A percentile compares a stretch with the other conserved stretches of the same genome.
Evolutionary conservation across 1,284 basidiomycete genomes (phyloP).

Genomic region (Leccinum griseonigrum): DNA sequence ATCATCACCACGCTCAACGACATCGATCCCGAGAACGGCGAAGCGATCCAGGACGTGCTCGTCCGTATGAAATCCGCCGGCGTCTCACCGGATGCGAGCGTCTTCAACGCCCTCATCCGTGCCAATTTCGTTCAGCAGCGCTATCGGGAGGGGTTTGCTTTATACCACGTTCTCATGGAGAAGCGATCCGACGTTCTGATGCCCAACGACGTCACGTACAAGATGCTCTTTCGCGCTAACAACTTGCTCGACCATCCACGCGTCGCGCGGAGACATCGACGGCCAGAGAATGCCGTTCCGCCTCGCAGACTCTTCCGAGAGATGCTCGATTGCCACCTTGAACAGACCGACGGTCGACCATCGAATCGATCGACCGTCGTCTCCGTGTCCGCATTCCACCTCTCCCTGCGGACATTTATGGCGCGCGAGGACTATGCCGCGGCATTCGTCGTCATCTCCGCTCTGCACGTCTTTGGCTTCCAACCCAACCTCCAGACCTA

Average conservation of each 20-base stretch:
- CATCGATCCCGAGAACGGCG: conserved; percentile 29
- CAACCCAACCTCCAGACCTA: conserved; percentile 39
- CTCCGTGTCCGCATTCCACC: conserved; percentile 37
- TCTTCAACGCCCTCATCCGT: conserved; percentile 49
- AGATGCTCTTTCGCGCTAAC: conserved; percentile 42
- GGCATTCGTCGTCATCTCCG: conserved; percentile 39
- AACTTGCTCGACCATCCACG: conserved; percentile 26
- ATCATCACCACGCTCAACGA: conserved; percentile 39
- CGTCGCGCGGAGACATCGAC: conserved; percentile 20
- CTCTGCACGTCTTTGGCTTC: conserved; percentile 32
- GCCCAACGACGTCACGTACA: conserved; percentile 47
- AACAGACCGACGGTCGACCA: conserved; percentile 18
- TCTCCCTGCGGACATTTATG: conserved; percentile 45
- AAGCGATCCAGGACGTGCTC: conserved; percentile 38
- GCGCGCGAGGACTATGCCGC: conserved; percentile 43
- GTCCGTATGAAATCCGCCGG: conserved; percentile 38
- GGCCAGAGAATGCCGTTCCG: conserved; percentile 26
- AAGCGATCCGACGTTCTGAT: conserved; percentile 26
- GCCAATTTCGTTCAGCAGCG: conserved; percentile 34
- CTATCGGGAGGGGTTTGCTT: conserved; percentile 38
- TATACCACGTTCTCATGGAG: conserved; percentile 42
- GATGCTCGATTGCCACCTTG: conserved; percentile 39
- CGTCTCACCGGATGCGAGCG: conserved; percentile 36
- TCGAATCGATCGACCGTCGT: conserved; percentile 28
- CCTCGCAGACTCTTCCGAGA: conserved; percentile 48